Base-by-base conservation (phyloP, 257 asterid species). In the Verbena officinalis region DNA sequence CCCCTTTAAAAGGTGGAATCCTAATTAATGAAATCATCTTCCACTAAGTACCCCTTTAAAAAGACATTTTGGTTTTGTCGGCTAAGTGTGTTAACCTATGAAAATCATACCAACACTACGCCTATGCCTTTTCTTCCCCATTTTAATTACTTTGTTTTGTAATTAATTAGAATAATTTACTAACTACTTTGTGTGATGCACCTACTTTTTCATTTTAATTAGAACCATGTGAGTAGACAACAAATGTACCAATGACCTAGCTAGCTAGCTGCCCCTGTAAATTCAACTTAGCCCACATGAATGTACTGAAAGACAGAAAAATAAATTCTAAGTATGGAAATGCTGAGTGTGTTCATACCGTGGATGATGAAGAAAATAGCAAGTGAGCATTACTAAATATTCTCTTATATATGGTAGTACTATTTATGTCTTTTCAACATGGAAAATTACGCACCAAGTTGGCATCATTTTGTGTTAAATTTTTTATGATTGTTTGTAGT, bases 41-140 rank as follows among this genome's bases (percentile, higher is more conserved):
- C 87, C 87, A 81, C 87, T 75, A 77, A 70, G n/a, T n/a, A n/a
- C n/a, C 59, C 34, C 50, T 42, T 3, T 5, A 27, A 27, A 27
- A 27, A 27, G 5, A 9, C 59, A 76, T 65, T 81, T 77, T 52
- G 24, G 68, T 72, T n/a, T 79, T 81, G 88, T 81, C 88, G 82
- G 79, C 65, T 79, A 57, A 45, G 78, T 71, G 83, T 72, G 67
- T 1, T 64, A 38, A 50, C 81, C 74, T 70, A 76, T 75, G 65
- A 66, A 63, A 65, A 77, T 55, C 73, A 42, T 20, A 46, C 80
- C 55, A 45, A 10, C 40, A 15, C 59, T 31, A 20, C 16, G 43
- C 55, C 43, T 44, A 70, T 27, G 33, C 33, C 33, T 27, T 27
- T 27, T 27, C 2, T 5, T 27, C 33, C n/a, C 33, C 33, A 27